Evolutionary conservation across 2,329 filamentous ascomycete genomes (phyloP), one percentile per base, ranked within the genome.

Genomic region (Bipolaris sorokiniana): DNA sequence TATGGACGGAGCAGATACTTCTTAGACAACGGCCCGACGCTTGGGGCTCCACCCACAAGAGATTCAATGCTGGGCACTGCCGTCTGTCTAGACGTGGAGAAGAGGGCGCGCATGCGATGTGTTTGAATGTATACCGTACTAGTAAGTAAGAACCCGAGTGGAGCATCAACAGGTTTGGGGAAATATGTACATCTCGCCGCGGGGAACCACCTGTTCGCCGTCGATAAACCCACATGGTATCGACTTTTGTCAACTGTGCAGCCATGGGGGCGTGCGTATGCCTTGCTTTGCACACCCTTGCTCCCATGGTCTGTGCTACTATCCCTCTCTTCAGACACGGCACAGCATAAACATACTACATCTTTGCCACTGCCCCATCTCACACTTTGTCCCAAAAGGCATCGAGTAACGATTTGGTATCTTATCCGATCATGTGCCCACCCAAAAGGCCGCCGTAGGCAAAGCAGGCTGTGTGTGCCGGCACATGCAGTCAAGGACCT

Each of bases 1-100:
- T 26, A 59, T 54, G 51, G 48, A 48, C 56, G 51, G 53, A 48
- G 48, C 56, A 33, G 49, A 52, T 48, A 44, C 56, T 48, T 52
- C 16, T 40, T 28, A 15, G 7, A 22, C 28, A 56, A 54, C 54
- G 50, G 52, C n/a, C 60, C 54, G 57, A 58, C 22, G 46, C 48
- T 33, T 53, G n/a, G 11, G 22, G 48, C 41, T 49, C 60, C 54
- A 62, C 60, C 36, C 9, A 50, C 44, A 56, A 38, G 53, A 59
- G 46, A 52, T 48, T 40, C 26, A 34, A 26, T n/a, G 15, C 20
- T 41, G 20, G 31, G 34, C 18, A 40, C 31, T 18, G 51, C 51
- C n/a, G 26, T 22, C 9, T 47, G 31, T 46, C 47, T 15, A 13
- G 28, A 20, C 45, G 36, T 3, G 31, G 40, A 48, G n/a, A 36